A percentile compares a stretch with the other conserved stretches of the same genome.
Conservation (phyloP, 176 grass and related monocot species). For the Themeda triandra region DNA sequence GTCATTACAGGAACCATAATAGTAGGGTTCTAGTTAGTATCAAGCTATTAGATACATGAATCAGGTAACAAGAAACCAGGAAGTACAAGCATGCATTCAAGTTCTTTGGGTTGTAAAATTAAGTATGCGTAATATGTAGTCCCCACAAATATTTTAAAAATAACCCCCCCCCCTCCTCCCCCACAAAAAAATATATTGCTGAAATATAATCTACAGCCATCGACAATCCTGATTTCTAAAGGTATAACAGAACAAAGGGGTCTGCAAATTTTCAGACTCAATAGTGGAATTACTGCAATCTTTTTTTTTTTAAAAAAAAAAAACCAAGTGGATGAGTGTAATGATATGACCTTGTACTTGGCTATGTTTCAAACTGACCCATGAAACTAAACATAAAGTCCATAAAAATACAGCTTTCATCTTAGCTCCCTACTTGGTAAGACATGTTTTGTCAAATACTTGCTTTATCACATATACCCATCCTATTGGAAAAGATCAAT, state of each 20-base stretch:
- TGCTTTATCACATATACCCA: background rate
- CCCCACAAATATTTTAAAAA: background rate
- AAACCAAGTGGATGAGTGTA: background rate
- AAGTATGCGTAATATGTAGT: constrained; percentile 1
- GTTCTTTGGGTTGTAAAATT: background rate
- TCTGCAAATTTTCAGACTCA: background rate
- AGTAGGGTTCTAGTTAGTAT: constrained; percentile 3
- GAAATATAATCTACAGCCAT: background rate
- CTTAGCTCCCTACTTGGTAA: background rate
- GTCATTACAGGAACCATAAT: constrained; percentile 28
- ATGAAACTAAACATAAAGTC: background rate
- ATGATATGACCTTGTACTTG: background rate
- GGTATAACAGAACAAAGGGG: background rate
- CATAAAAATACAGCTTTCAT: background rate
- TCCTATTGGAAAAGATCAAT: background rate
- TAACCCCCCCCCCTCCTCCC: no score
- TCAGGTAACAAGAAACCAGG: background rate
- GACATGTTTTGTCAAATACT: background rate
- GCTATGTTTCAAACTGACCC: background rate
- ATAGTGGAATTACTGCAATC: background rate
- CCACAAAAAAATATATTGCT: no score
- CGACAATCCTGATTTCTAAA: background rate
- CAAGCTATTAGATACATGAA: background rate
- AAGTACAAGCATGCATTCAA: background rate
- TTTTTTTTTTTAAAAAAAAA: background rate